These are phyloP conservation scores for Salix brachista DNA, from an alignment of 345 rosid species.

Conservation along the genomic window DNA sequence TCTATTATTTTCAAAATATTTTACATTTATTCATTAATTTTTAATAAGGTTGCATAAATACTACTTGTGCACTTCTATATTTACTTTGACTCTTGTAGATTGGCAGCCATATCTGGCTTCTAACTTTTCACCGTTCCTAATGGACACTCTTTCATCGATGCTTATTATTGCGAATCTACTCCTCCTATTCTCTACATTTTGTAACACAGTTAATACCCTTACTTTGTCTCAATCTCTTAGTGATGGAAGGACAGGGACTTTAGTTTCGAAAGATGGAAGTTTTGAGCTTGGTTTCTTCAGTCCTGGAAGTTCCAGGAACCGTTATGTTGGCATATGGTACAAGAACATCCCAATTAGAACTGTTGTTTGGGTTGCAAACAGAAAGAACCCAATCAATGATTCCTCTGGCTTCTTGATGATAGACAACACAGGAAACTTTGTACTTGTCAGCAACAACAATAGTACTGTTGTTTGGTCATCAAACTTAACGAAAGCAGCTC, in stretches of 20 bases:
- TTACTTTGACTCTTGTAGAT: too few relatives aligned
- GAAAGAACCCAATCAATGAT: slow-evolving; percentile 10
- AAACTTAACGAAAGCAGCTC: not conserved
- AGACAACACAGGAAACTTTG: not conserved
- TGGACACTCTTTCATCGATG: slow-evolving; percentile 1
- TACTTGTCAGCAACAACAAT: not conserved
- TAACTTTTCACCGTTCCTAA: not conserved
- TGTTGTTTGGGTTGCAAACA: slow-evolving; percentile 20
- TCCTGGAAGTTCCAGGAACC: slow-evolving; percentile 4
- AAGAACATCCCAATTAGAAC: not conserved
- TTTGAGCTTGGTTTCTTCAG: slow-evolving; percentile 18
- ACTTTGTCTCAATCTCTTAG: slow-evolving; percentile 13
- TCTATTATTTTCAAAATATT: too few relatives aligned
- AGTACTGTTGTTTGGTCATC: slow-evolving; percentile 12
- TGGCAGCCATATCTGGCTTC: too few relatives aligned
- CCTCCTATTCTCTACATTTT: not conserved
- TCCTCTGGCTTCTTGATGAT: slow-evolving; percentile 8
- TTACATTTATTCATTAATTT: too few relatives aligned
- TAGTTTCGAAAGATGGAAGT: slow-evolving; percentile 5
- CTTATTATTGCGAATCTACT: not conserved
- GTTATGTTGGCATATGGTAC: slow-evolving; percentile 16
- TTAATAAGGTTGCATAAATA: too few relatives aligned
- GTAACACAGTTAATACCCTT: slow-evolving; percentile 16
- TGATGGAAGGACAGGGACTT: slow-evolving; percentile 14
- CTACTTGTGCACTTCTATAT: too few relatives aligned